Evolutionary conservation across 805 yeast genomes (phyloP).

Genomic region (Nakazawaea sp.): DNA sequence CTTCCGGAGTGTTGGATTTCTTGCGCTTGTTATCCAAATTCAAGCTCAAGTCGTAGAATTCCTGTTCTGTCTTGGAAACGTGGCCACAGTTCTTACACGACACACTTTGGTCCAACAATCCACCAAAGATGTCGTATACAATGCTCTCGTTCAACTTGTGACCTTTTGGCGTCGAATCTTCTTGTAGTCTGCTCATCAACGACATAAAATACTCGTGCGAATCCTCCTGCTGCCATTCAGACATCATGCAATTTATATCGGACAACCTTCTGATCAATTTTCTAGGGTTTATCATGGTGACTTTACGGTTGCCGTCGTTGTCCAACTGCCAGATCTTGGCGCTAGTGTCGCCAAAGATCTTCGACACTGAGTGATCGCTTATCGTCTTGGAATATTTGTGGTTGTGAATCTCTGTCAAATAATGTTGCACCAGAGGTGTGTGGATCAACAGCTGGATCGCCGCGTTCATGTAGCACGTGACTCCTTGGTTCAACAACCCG

Average conservation of each 20-base stretch:
- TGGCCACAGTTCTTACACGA: conserved; percentile 79
- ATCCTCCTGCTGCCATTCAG: conserved; percentile 97
- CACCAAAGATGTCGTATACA: conserved; percentile 91
- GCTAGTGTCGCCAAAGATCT: conserved; percentile 60
- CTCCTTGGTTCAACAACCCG: conserved; percentile 87
- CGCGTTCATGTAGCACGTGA: conserved; percentile 93
- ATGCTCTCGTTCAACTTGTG: conserved; percentile 73
- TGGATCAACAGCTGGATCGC: conserved; percentile 90
- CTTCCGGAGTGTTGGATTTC: conserved; percentile 13
- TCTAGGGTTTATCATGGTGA: conserved; percentile 64
- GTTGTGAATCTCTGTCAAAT: conserved; percentile 56
- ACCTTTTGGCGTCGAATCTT: conserved; percentile 90
- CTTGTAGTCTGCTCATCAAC: conserved; percentile 78
- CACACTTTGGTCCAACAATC: conserved; percentile 76
- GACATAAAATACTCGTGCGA: conserved; percentile 97
- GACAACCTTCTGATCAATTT: conserved; percentile 62
- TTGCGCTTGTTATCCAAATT: conserved; percentile 56
- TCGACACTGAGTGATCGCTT: conserved; percentile 53
- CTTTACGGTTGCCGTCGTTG: conserved; percentile 26
- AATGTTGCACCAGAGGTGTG: conserved; percentile 85
- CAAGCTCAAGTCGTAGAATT: conserved; percentile 85
- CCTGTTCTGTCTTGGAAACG: conserved; percentile 83
- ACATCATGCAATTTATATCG: conserved; percentile 93
- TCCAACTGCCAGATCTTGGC: conserved; percentile 63
- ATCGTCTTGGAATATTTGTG: conserved; percentile 43